These are phyloP conservation scores for Citrus mangshanensis DNA, from an alignment of 345 rosid genomes.

Conservation along the genomic window DNA sequence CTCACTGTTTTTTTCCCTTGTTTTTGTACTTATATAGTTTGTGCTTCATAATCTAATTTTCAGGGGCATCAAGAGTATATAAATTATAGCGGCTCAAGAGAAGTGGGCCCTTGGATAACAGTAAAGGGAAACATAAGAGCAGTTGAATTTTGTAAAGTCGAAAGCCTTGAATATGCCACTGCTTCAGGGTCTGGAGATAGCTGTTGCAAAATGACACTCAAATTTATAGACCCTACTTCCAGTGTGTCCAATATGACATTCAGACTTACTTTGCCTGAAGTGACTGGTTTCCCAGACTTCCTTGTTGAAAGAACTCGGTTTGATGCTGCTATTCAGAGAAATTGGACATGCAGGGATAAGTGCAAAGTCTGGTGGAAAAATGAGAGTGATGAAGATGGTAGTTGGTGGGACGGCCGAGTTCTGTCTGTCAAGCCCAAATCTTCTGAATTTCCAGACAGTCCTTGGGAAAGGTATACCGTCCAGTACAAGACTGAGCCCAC, in stretches of 20 bases:
- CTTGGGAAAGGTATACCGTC: constrained; percentile 88
- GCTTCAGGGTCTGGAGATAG: constrained; percentile 93
- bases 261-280: constrained; percentile 78
- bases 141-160: constrained; percentile 84
- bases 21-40: not conserved
- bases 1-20: constrained; percentile 5
- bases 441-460: constrained; percentile 78
- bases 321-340: constrained; percentile 69
- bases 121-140: constrained; percentile 60
- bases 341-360: constrained; percentile 89
- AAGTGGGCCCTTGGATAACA: constrained; percentile 70
- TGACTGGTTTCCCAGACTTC: constrained; percentile 87
- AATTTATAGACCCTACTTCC: constrained; percentile 69
- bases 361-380: constrained; percentile 98
- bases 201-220: constrained; percentile 93
- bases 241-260: constrained; percentile 48
- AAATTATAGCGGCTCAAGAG: constrained; percentile 37
- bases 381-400: constrained; percentile 78
- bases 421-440: constrained; percentile 66
- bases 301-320: constrained; percentile 93
- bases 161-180: constrained; percentile 78
- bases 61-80: constrained; percentile 96
- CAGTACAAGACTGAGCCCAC: constrained; percentile 77
- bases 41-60: constrained; percentile 16
- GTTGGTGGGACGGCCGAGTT: constrained; percentile 96